Conservation (phyloP, 2,329 filamentous ascomycete species). For the Aspergillus cejpii region DNA sequence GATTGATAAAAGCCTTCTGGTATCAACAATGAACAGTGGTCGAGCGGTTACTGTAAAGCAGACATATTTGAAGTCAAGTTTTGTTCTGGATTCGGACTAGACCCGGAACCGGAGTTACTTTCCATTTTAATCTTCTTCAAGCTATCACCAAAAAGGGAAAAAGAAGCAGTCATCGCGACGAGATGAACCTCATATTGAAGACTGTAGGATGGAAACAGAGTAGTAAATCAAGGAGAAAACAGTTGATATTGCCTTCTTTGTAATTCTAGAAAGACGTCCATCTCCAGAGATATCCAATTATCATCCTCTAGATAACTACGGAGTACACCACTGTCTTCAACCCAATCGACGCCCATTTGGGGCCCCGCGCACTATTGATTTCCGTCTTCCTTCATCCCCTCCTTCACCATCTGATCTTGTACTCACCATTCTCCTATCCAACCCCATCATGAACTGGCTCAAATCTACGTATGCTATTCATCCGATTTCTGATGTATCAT, state of each 20-base stretch:
- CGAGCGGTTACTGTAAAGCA: too few species aligned
- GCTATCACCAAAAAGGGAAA: not conserved
- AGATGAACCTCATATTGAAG: too few species aligned
- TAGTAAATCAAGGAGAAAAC: too few species aligned
- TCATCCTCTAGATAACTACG: too few species aligned
- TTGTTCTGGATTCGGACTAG: slow-evolving; percentile 10
- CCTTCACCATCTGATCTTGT: not conserved
- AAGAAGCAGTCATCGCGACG: too few species aligned
- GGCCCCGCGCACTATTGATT: slow-evolving; percentile 33
- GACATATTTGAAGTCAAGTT: slow-evolving; percentile 16
- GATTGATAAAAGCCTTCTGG: slow-evolving; percentile 2
- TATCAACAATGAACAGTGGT: too few species aligned
- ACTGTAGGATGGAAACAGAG: too few species aligned
- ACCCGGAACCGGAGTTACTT: slow-evolving; percentile 16
- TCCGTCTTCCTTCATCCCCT: slow-evolving; percentile 18
- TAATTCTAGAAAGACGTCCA: too few species aligned
- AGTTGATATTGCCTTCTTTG: too few species aligned
- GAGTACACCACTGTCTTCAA: slow-evolving; percentile 15
- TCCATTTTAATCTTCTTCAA: not conserved
- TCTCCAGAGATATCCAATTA: too few species aligned
- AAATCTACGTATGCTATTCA: slow-evolving; percentile 68
- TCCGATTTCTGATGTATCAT: slow-evolving; percentile 13
- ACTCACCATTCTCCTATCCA: slow-evolving; percentile 1
- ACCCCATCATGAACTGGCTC: slow-evolving; percentile 86
- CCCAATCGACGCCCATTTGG: slow-evolving; percentile 14